phyloP scores from a whole-genome alignment of 441 rosid species.

The Lepidium campestre region DNA sequence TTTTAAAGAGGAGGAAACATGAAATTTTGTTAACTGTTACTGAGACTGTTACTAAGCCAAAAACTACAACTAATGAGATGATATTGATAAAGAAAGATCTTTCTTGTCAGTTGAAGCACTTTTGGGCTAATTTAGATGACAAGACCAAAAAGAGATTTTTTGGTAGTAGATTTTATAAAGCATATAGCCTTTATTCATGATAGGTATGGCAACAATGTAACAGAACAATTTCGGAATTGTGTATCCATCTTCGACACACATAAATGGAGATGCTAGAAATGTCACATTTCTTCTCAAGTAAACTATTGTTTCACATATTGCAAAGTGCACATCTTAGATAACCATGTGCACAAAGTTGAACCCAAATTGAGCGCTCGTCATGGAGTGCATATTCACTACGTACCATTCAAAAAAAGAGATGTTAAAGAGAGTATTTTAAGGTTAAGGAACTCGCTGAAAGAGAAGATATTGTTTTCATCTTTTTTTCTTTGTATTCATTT shows the following conservation, averaged over 20 bases:
- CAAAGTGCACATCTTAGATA: not conserved
- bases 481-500: not conserved
- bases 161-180: not conserved
- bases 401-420: no score
- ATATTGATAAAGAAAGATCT: not conserved
- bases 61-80: no score
- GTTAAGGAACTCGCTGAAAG: not conserved
- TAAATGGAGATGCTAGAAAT: not conserved
- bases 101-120: not conserved
- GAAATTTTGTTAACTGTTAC: no score
- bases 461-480: not conserved
- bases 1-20: no score
- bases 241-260: not conserved
- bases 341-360: not conserved
- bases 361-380: not conserved
- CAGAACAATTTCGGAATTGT: not conserved
- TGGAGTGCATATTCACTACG: no score
- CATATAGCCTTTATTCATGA: not conserved
- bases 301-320: not conserved
- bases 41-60: no score
- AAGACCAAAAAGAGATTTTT: not conserved
- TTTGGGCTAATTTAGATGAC: not conserved
- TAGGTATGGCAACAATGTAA: not conserved
- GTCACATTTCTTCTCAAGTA: not conserved
- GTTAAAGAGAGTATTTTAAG: not conserved